Evolutionary conservation across 2,329 filamentous ascomycete genomes (phyloP), one percentile per base, ranked within the genome.

Genomic region (Fusarium sp.): DNA sequence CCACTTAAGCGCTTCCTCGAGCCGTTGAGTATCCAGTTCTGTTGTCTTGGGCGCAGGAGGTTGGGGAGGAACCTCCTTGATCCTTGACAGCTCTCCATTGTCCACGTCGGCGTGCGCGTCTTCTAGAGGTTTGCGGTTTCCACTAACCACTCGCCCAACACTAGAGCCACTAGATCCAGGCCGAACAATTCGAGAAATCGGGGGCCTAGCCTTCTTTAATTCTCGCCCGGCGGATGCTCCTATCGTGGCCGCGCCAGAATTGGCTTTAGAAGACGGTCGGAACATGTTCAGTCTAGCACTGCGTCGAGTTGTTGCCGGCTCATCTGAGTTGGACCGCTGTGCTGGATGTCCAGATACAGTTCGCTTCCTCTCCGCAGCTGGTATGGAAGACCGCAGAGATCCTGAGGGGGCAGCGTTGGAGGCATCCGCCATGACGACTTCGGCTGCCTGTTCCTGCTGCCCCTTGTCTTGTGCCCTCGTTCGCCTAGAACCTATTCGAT

Each of bases 341-440:
- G 88, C 88, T 13, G 87, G 88, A 72, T 97, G 94, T 5, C 95
- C 95, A 41, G 95, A 97, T n/a, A 97, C 89, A 2, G 94, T 98
- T 72, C 95, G 90, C 82, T 98, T 98, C 78, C 94, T 90, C 65
- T 95, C 93, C 13, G 85, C 81, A 5, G 82, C 84, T 18, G 85
- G 78, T 66, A 84, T 77, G 16, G 83, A 75, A 60, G 83, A 74
- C 31, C 80, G 74, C 36, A 73, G 65, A 23, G 73, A 82, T 83
- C 77, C 80, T 73, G 78, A 51, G 74, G 75, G 48, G 70, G 77
- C 60, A 74, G 77, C 58, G 72, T 79, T 66, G 73, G 81, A 71
- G 2, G 82, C 77, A 40, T 89, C 87, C 3, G 79, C 71, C 51
- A 83, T 76, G 36, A 83, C 74, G 73, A 73, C 71, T 12, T 88